phyloP scores from a whole-genome alignment of 2,329 filamentous ascomycete species.

The Coniella vitis region DNA sequence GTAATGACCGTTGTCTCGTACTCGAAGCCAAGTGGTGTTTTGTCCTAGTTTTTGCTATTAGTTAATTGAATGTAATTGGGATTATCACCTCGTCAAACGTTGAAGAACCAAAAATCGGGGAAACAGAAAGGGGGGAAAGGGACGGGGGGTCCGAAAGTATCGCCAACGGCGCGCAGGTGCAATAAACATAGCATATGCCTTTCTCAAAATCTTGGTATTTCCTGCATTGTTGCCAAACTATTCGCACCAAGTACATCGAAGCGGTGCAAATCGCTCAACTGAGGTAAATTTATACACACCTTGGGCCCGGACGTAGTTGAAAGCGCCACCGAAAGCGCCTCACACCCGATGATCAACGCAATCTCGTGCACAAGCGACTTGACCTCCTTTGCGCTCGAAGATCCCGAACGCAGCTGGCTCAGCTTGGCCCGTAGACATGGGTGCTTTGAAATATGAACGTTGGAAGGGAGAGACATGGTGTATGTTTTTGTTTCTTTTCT shows the following conservation, averaged over 20 bases:
- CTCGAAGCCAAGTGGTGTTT: constrained; percentile 70
- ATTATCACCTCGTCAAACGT: too few relatives aligned
- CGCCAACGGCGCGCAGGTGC: too few relatives aligned
- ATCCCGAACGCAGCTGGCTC: constrained; percentile 74
- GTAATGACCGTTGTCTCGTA: constrained; percentile 61
- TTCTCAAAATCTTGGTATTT: too few relatives aligned
- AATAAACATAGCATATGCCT: too few relatives aligned
- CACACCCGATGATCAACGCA: constrained; percentile 70
- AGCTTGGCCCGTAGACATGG: constrained; percentile 85
- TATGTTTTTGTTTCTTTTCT: neutral
- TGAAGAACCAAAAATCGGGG: too few relatives aligned
- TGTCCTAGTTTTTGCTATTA: constrained; percentile 44
- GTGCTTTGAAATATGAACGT: constrained; percentile 74
- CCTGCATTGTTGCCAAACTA: too few relatives aligned
- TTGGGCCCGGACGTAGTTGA: constrained; percentile 51
- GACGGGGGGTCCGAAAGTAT: too few relatives aligned
- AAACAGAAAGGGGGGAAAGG: too few relatives aligned
- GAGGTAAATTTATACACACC: constrained; percentile 38
- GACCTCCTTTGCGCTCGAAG: constrained; percentile 65
- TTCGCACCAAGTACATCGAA: too few relatives aligned
- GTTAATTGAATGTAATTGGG: too few relatives aligned
- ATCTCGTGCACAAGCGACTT: constrained; percentile 83
- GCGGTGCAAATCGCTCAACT: neutral
- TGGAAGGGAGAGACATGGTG: constrained; percentile 41
- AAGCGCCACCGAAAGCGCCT: constrained; percentile 65